Base-by-base conservation (phyloP, 2,329 filamentous ascomycete genomes). In the Fusarium goolgardi region DNA sequence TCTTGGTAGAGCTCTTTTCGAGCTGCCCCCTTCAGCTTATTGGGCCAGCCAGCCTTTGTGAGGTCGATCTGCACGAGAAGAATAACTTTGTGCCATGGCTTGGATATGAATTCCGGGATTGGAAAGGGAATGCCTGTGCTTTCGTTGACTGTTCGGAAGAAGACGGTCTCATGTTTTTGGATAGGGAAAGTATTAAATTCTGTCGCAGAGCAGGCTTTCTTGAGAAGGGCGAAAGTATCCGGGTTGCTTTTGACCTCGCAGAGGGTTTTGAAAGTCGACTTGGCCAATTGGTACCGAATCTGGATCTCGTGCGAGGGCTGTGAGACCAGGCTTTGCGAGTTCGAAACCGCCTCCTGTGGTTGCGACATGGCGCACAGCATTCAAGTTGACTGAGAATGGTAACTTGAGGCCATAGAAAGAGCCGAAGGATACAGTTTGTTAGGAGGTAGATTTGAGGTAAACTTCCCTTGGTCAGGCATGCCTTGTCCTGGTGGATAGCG, bases 61-160 rank as follows among this genome's bases (percentile, higher is more conserved):
- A 95, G 83, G 49, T 92, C 86, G 11, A 88, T 83, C 76, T 96
- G 93, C 20, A 94, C 86, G 41, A 96, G 83, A 6, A 96, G 81
- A 13, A 89, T 93, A 2, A 90, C 85, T 73, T 96, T 96, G 73
- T 96, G 92, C 50, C 88, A 85, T 8, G 88, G 82, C 3, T 86
- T 79, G 6, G 86, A 84, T 25, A 94, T 78, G 43, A 62, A 51
- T 29, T 76, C 78, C 13, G 55, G 60, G 16, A 82, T 55, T 3
- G 73, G 76, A 61, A 81, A 82, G 4, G 79, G 79, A 3, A 82
- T 80, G 1, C 70, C 64, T 9, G 77, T 78, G 46, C 76, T 74
- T 35, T 79, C 75, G 53, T 83, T 83, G 67, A 82, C 72, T 34
- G 75, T 70, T 21, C 76, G 72, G 55, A 82, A 78, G 53, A 81